These are phyloP conservation scores for Arthrocladium fulminans DNA, from an alignment of 2,329 filamentous ascomycete genomes.

Conservation along the genomic window DNA sequence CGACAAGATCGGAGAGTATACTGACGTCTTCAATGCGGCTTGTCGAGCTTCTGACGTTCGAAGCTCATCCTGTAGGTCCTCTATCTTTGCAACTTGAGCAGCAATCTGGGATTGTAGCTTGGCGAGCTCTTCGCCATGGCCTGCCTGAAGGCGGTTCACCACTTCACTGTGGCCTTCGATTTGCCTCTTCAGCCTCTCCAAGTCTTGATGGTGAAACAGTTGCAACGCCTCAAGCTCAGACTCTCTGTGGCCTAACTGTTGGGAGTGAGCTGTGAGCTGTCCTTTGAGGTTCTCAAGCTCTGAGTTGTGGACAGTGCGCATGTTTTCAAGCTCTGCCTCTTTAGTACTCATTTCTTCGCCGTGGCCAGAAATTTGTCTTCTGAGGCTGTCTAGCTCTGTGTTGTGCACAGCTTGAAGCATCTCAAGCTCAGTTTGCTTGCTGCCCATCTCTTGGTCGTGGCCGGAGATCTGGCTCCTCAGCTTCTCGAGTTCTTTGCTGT, in stretches of 20 bases:
- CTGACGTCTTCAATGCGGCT: neutral
- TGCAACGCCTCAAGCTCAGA: neutral
- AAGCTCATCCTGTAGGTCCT: neutral
- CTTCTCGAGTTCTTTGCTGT: slow-evolving; percentile 1
- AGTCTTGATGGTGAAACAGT: neutral
- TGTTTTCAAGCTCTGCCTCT: neutral
- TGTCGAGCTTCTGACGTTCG: neutral
- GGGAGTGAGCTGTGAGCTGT: neutral
- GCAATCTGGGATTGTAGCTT: neutral
- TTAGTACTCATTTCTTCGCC: slow-evolving; percentile 1
- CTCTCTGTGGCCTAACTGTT: neutral
- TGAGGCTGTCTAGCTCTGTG: neutral
- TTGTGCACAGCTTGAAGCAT: neutral
- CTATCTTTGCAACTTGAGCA: neutral
- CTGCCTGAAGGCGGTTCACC: neutral
- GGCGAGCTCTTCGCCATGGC: neutral
- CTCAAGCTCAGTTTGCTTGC: neutral
- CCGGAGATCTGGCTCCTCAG: slow-evolving; percentile 2
- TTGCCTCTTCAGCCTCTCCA: neutral
- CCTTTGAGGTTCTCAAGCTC: neutral
- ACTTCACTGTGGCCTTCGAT: neutral
- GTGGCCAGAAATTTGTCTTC: neutral
- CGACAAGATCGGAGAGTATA: slow-evolving; percentile 27
- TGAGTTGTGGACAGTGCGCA: neutral
- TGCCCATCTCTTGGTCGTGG: neutral